These are phyloP conservation scores for Mycena venus DNA, from an alignment of 768 basidiomycete genomes.

Conservation along the genomic window DNA sequence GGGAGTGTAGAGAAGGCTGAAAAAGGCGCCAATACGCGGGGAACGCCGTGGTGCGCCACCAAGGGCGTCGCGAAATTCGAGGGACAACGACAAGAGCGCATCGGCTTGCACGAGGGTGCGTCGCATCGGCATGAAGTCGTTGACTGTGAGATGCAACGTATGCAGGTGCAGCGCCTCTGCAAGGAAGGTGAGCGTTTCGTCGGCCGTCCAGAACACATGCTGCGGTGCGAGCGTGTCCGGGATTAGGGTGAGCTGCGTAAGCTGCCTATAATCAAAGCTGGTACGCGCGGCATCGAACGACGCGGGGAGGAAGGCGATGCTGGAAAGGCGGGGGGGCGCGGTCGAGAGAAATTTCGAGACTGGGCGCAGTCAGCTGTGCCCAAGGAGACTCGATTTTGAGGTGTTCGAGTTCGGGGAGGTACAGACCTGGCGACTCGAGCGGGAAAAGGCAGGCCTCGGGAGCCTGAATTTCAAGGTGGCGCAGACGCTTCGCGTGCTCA, in stretches of 20 bases:
- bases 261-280: slow-evolving; percentile 5
- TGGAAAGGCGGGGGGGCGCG: slow-evolving; percentile 9
- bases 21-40: slow-evolving; percentile 22
- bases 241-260: slow-evolving; percentile 21
- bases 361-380: background rate
- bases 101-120: background rate
- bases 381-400: slow-evolving; percentile 25
- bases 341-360: background rate
- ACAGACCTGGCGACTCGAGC: slow-evolving; percentile 10
- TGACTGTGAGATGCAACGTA: slow-evolving; percentile 15
- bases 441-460: slow-evolving; percentile 22
- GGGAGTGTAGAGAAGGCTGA: slow-evolving; percentile 24
- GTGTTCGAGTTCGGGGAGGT: slow-evolving; percentile 24
- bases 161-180: background rate
- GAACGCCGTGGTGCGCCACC: background rate
- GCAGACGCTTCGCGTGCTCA: slow-evolving; percentile 5
- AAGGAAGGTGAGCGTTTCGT: slow-evolving; percentile 22
- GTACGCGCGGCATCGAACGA: background rate
- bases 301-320: background rate
- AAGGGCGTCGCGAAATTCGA: slow-evolving; percentile 23
- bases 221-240: slow-evolving; percentile 3
- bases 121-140: slow-evolving; percentile 21
- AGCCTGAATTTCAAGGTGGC: background rate
- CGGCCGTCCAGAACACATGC: slow-evolving; percentile 9
- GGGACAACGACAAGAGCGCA: slow-evolving; percentile 15